phyloP scores from a whole-genome alignment of 2,329 filamentous ascomycete genomes.

The Talaromyces sp. region DNA sequence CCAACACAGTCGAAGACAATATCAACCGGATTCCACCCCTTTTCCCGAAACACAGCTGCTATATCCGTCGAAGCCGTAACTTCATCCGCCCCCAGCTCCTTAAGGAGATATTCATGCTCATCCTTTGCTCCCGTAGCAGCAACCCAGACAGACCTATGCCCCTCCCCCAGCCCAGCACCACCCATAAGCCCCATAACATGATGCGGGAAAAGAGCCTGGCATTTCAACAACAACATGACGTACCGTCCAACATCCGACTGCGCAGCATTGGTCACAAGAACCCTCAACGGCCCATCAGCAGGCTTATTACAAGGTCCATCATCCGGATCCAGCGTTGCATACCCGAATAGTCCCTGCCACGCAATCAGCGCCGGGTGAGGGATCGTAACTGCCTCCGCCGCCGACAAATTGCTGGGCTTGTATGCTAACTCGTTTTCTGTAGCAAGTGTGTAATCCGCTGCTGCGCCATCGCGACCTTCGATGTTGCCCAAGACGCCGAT shows the following conservation, averaged over 20 bases:
- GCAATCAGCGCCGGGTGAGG: conserved; percentile 40
- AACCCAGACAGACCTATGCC: conserved; percentile 30
- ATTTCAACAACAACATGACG: conserved; percentile 37
- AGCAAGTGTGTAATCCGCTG: conserved; percentile 40
- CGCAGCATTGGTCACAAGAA: conserved; percentile 39
- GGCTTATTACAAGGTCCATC: conserved; percentile 18
- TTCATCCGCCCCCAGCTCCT: conserved; percentile 32
- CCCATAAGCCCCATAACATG: conserved; percentile 13
- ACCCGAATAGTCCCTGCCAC: conserved; percentile 41
- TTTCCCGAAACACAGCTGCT: conserved; percentile 29
- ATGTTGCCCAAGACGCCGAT: conserved; percentile 37
- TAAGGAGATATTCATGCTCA: conserved; percentile 28
- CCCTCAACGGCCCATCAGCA: conserved; percentile 26
- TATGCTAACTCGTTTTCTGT: conserved; percentile 37
- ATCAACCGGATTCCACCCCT: conserved; percentile 36
- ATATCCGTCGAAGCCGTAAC: conserved; percentile 34
- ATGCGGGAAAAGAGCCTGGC: conserved; percentile 31
- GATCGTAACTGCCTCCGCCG: conserved; percentile 35
- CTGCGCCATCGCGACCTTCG: conserved; percentile 36
- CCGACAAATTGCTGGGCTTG: conserved; percentile 37
- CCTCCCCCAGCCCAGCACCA: not conserved
- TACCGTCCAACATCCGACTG: conserved; percentile 37
- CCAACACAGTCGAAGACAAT: conserved; percentile 39
- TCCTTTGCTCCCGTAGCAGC: conserved; percentile 33
- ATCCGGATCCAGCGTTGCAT: conserved; percentile 33